Base-by-base conservation (phyloP, 2,329 filamentous ascomycete genomes). In the Nigrospora osmanthi region DNA sequence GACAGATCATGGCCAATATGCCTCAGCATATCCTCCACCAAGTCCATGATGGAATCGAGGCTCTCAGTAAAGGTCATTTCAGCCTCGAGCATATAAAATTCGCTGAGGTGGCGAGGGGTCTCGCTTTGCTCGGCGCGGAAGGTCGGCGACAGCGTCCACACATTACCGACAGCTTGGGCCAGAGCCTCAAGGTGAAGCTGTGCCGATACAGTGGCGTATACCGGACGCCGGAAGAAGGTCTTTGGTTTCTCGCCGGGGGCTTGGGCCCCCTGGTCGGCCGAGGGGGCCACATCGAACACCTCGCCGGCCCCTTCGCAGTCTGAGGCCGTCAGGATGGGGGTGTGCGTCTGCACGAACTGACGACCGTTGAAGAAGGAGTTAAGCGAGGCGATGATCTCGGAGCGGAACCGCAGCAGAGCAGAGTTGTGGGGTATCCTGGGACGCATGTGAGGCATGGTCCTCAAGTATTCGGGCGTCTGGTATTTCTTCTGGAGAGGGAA, bases 1-100 rank as follows among this genome's bases (percentile, higher is more conserved):
- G 59, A 61, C 51, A 78, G 55, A 12, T 62, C 62, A 11, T 52
- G 66, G 47, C 58, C 58, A 52, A 77, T 52, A 60, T 70, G 69
- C 36, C 79, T 78, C 42, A 96, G 71, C 75, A 95, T 81, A 44
- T 82, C 72, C 63, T 97, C 89, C 2, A 89, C 78, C n/a, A 91
- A 64, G 46, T 83, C 72, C 77, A 95, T 93, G 54, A 98, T 73
- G 23, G 76, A 70, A 30, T 76, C 69, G 52, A 95, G 72, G 51
- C 81, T 70, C 39, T 86, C 74, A 36, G 84, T 78, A 61, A 95
- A 95, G 57, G 81, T 84, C 61, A 90, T 72, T 64, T 98, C 93
- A 14, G 84, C 90, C 66, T 98, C 93, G 3, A 98, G 78, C 93
- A 98, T 97, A 68, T 97, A 97, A 58, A 98, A 97, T 60, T 98